phyloP scores from a whole-genome alignment of 345 rosid species.

The Orychophragmus violaceus region DNA sequence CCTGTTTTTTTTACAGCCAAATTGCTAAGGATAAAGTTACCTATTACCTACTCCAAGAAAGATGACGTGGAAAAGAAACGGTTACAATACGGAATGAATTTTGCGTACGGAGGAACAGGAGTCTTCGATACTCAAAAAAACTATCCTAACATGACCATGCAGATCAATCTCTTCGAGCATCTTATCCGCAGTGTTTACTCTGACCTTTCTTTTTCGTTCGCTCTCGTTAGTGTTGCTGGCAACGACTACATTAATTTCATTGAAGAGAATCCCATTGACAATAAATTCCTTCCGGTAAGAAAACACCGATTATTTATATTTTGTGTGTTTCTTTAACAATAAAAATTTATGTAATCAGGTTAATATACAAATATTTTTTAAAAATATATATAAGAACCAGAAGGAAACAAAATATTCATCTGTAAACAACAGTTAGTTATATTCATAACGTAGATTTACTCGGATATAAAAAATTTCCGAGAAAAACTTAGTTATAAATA shows the following conservation, averaged over 20 bases:
- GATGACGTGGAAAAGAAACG: slow-evolving; percentile 23
- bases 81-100: slow-evolving; percentile 56
- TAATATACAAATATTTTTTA: no score
- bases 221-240: slow-evolving; percentile 59
- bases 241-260: slow-evolving; percentile 62
- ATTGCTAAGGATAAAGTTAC: slow-evolving; percentile 46
- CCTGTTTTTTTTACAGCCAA: background rate
- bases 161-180: slow-evolving; percentile 45
- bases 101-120: slow-evolving; percentile 85
- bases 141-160: slow-evolving; percentile 64
- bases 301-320: no score
- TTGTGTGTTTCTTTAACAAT: no score
- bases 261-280: slow-evolving; percentile 2
- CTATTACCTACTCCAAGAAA: slow-evolving; percentile 51
- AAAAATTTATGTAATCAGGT: no score
- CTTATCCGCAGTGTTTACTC: slow-evolving; percentile 40
- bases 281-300: slow-evolving; percentile 29
- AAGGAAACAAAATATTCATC: no score
- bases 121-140: slow-evolving; percentile 44
- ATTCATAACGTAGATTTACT: no score
- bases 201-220: slow-evolving; percentile 43
- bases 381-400: no score
- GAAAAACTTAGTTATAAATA: no score
- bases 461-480: no score
- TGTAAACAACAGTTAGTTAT: no score